Percentiles rank a stretch among this genome's conserved stretches.
These are phyloP conservation scores for Boletus rubescentipes DNA, from an alignment of 768 basidiomycete species.

Conservation along the genomic window DNA sequence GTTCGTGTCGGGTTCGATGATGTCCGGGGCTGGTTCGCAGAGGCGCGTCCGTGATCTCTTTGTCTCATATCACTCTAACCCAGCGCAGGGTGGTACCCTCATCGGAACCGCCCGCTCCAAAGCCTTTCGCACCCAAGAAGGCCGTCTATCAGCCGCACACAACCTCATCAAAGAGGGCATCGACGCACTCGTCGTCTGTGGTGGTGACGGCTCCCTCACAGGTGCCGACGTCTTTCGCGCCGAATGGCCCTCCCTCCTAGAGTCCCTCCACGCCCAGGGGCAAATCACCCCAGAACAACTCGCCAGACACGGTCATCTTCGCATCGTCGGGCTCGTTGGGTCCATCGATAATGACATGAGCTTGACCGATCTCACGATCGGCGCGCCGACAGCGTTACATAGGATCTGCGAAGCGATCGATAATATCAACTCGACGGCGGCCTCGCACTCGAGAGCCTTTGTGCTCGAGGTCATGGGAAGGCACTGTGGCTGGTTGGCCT, in stretches of 20 bases:
- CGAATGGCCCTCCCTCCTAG: constrained; percentile 91
- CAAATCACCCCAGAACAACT: constrained; percentile 76
- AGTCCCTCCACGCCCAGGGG: constrained; percentile 65
- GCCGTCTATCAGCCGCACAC: constrained; percentile 81
- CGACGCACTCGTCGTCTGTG: constrained; percentile 94
- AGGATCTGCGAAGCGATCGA: constrained; percentile 98
- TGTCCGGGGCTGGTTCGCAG: constrained; percentile 90
- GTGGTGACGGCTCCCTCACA: constrained; percentile 95
- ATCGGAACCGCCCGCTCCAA: constrained; percentile 91
- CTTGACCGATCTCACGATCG: constrained; percentile 95
- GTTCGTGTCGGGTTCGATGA: constrained; percentile 98
- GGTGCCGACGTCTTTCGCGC: constrained; percentile 92
- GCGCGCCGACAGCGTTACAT: constrained; percentile 92
- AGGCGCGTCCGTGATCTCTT: constrained; percentile 50
- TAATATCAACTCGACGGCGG: constrained; percentile 95
- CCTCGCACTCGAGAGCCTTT: constrained; percentile 95
- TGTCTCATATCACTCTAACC: not conserved
- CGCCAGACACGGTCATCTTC: constrained; percentile 75
- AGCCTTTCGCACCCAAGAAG: constrained; percentile 83
- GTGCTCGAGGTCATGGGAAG: constrained; percentile 99
- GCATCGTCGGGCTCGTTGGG: constrained; percentile 97
- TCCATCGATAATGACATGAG: constrained; percentile 99
- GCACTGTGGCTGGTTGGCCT: constrained; percentile 98
- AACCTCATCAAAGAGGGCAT: constrained; percentile 97
- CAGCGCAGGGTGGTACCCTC: constrained; percentile 80